These are phyloP conservation scores for Gynostemma pentaphyllum DNA, from an alignment of 306 rosid genomes.

Conservation along the genomic window DNA sequence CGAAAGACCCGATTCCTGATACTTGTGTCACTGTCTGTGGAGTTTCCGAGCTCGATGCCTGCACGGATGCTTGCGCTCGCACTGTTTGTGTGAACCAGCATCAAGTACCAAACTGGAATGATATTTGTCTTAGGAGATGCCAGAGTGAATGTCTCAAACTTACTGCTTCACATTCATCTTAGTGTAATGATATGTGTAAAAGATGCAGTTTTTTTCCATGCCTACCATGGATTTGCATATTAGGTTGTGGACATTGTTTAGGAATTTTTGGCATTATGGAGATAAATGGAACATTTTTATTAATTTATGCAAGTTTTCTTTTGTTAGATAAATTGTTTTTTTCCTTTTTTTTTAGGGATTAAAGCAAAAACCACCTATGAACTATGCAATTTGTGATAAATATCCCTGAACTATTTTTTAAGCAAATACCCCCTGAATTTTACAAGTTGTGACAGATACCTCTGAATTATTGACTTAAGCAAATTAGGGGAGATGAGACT, in stretches of 20 bases:
- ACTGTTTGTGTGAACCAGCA: slow-evolving; percentile 91
- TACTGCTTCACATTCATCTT: slow-evolving; percentile 47
- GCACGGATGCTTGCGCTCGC: slow-evolving; percentile 91
- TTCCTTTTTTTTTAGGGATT: too few species aligned
- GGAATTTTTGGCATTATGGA: not conserved
- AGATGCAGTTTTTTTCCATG: not conserved
- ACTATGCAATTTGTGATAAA: too few species aligned
- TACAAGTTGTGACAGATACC: too few species aligned
- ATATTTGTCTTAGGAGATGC: slow-evolving; percentile 76
- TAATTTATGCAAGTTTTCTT: not conserved
- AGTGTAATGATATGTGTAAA: slow-evolving; percentile 15
- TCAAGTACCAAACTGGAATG: slow-evolving; percentile 93
- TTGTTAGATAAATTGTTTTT: not conserved
- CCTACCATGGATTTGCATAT: not conserved
- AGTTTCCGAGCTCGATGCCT: slow-evolving; percentile 82
- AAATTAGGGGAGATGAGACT: too few species aligned
- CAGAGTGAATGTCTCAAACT: slow-evolving; percentile 92
- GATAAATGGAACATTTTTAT: not conserved
- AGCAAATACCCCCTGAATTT: too few species aligned
- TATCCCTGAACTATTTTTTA: too few species aligned
- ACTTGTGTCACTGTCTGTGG: slow-evolving; percentile 95
- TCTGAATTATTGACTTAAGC: too few species aligned
- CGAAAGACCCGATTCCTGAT: slow-evolving; percentile 93
- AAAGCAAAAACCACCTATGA: too few species aligned
- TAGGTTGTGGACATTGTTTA: not conserved